Evolutionary conservation across 2,329 filamentous ascomycete species (phyloP).

Genomic region (Pseudogymnoascus destructans): DNA sequence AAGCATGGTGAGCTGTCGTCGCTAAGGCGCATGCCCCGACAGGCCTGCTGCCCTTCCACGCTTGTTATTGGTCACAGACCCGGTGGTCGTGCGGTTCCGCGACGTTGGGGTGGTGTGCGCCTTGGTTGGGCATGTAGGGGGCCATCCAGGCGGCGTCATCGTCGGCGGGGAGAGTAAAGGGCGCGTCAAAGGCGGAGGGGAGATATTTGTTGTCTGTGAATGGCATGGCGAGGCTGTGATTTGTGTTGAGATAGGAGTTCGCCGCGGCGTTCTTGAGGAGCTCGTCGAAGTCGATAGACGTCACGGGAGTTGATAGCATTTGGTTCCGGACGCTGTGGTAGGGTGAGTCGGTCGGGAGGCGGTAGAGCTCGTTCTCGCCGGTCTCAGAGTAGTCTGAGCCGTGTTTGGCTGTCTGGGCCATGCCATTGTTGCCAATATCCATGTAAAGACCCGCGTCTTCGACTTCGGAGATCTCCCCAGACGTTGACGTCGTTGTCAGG

Average conservation of each 20-base stretch:
- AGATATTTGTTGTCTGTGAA: conserved; percentile 30
- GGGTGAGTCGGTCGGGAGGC: conserved; percentile 36
- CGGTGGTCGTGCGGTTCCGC: conserved; percentile 17
- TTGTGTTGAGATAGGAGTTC: conserved; percentile 12
- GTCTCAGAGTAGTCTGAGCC: conserved; percentile 29
- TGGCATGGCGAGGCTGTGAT: conserved; percentile 17
- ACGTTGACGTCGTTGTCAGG: conserved; percentile 46
- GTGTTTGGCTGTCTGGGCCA: conserved; percentile 27
- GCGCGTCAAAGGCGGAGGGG: conserved; percentile 29
- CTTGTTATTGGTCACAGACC: conserved; percentile 26
- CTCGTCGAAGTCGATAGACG: conserved; percentile 41
- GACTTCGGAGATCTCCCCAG: conserved; percentile 54
- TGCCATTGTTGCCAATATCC: conserved; percentile 26
- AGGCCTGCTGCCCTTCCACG: conserved; percentile 26
- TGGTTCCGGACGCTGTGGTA: conserved; percentile 34
- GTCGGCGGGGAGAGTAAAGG: conserved; percentile 34
- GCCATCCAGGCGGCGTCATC: conserved; percentile 34
- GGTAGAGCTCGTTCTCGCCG: conserved; percentile 35
- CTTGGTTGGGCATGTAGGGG: conserved; percentile 23
- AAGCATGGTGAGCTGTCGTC: conserved; percentile 1
- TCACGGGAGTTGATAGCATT: conserved; percentile 35
- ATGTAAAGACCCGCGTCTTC: conserved; percentile 41
- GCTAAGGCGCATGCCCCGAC: conserved; percentile 3
- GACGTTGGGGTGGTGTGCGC: conserved; percentile 12
- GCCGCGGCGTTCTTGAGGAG: conserved; percentile 33